Percentiles rank a stretch among this genome's conserved stretches.
phyloP scores from a whole-genome alignment of 2,329 filamentous ascomycete genomes.

The Nemania serpens region DNA sequence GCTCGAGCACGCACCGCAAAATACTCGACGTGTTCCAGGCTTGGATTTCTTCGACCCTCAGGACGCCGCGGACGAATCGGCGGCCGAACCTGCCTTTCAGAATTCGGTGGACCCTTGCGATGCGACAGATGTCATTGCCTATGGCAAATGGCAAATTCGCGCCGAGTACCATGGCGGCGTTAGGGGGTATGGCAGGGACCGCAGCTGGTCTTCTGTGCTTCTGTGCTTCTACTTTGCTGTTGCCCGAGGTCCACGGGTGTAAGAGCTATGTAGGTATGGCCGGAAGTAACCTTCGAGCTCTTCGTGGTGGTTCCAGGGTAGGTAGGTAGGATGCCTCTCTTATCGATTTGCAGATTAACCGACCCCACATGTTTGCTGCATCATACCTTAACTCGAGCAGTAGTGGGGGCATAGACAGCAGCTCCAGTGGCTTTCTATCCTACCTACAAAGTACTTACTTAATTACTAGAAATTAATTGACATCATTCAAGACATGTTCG shows the following conservation, averaged over 20 bases:
- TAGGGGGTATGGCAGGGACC: neutral
- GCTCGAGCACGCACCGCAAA: conserved; percentile 23
- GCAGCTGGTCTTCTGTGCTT: too few species aligned
- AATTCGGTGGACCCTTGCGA: conserved; percentile 66
- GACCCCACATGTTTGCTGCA: too few species aligned
- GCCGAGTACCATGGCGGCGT: conserved; percentile 22
- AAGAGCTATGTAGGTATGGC: neutral
- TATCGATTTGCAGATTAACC: neutral
- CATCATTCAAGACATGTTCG: too few species aligned
- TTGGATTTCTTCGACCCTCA: conserved; percentile 49
- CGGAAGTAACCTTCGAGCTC: too few species aligned
- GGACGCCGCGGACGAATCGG: conserved; percentile 54
- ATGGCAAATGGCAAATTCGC: conserved; percentile 63
- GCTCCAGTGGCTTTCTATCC: too few species aligned
- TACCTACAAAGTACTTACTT: too few species aligned
- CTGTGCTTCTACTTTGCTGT: too few species aligned
- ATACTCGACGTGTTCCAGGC: conserved; percentile 15
- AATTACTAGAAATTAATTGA: too few species aligned
- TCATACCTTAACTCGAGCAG: too few species aligned
- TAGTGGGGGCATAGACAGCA: too few species aligned
- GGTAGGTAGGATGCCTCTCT: neutral
- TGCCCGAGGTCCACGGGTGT: too few species aligned
- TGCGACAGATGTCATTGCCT: conserved; percentile 79
- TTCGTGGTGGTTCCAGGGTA: too few species aligned
- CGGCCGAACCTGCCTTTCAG: conserved; percentile 50